Conservation (phyloP, 148 eudicot species). For the Rheum nobile region DNA sequence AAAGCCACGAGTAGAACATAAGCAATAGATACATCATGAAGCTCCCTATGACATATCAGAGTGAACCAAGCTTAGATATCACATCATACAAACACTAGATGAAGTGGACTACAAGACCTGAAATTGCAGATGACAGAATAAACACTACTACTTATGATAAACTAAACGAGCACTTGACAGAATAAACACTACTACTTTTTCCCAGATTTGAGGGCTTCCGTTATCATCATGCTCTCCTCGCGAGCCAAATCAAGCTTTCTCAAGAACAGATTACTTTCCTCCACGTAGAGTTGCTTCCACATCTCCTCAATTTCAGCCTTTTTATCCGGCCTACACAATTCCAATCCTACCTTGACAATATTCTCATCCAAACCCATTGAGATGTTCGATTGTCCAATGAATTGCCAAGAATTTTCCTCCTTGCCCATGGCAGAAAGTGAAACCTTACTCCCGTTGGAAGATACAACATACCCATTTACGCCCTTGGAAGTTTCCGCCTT, state of each 20-base stretch:
- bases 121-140: too few relatives aligned
- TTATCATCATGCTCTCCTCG: conserved; percentile 7
- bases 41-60: too few relatives aligned
- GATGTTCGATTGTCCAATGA: not conserved
- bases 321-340: conserved; percentile 8
- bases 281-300: conserved; percentile 16
- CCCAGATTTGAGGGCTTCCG: conserved; percentile 12
- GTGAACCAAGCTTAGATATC: too few relatives aligned
- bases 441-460: not conserved
- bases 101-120: not conserved
- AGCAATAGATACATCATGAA: too few relatives aligned
- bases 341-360: conserved; percentile 17
- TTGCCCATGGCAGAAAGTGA: too few relatives aligned
- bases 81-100: too few relatives aligned
- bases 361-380: conserved; percentile 6
- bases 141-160: too few relatives aligned
- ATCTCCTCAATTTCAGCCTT: conserved; percentile 17
- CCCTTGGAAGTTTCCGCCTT: too few relatives aligned
- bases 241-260: conserved; percentile 10
- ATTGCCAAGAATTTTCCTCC: not conserved
- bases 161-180: too few relatives aligned
- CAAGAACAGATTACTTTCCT: conserved; percentile 8
- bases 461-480: not conserved
- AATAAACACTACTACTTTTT: not conserved
- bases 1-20: too few relatives aligned